Percentiles rank a stretch among this genome's conserved stretches.
phyloP scores from a whole-genome alignment of 345 rosid species.

The Pistacia vera region DNA sequence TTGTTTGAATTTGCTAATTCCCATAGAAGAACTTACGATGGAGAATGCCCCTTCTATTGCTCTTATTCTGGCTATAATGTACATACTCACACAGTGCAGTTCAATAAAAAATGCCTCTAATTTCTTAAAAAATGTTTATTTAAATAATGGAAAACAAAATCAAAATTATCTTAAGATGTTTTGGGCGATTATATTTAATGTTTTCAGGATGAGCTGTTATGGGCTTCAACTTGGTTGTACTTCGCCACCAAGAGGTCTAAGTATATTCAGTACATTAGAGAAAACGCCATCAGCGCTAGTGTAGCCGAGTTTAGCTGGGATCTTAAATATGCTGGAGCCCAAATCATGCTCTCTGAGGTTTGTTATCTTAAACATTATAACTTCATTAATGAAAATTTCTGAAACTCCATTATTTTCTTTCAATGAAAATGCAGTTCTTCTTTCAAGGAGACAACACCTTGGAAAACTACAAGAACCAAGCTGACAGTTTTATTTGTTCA shows the following conservation, averaged over 20 bases:
- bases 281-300: constrained; percentile 56
- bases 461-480: constrained; percentile 51
- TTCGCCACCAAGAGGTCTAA: constrained; percentile 46
- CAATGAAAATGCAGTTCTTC: constrained; percentile 45
- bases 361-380: constrained; percentile 10
- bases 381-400: constrained; percentile 9
- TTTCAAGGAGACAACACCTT: constrained; percentile 50
- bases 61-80: constrained; percentile 88
- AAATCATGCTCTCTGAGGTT: constrained; percentile 72
- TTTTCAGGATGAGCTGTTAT: constrained; percentile 78
- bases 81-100: constrained; percentile 16
- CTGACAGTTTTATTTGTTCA: constrained; percentile 80
- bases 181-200: too few relatives aligned
- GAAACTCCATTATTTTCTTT: not conserved
- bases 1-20: constrained; percentile 65
- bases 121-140: not conserved
- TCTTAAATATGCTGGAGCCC: constrained; percentile 87
- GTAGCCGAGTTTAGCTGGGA: constrained; percentile 95
- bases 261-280: constrained; percentile 51
- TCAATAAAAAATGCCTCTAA: not conserved
- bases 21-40: constrained; percentile 73
- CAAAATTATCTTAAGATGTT: not conserved
- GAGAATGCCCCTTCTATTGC: constrained; percentile 98
- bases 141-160: not conserved
- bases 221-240: constrained; percentile 93